Evolutionary conservation across 306 rosid species (phyloP).

Genomic region (Lotus japonicus): DNA sequence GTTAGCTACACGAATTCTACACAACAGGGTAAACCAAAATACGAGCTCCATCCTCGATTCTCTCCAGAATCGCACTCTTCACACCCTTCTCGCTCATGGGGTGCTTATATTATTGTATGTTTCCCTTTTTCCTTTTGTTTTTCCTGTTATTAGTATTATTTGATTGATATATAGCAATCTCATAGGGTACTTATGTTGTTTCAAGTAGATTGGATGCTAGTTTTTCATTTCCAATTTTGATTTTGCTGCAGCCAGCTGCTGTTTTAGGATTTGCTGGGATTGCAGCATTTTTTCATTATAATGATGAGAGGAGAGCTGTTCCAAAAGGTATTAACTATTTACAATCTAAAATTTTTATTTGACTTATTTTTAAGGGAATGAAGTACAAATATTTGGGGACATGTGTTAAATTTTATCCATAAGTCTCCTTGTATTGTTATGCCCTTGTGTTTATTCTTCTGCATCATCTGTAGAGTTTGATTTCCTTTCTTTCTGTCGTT

Average conservation of each 20-base stretch:
- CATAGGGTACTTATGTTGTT: neutral
- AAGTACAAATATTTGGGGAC: neutral
- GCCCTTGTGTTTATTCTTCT: too few relatives aligned
- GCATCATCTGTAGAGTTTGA: too few relatives aligned
- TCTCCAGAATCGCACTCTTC: slow-evolving; percentile 29
- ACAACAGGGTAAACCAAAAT: too few relatives aligned
- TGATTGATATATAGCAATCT: too few relatives aligned
- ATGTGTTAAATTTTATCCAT: neutral
- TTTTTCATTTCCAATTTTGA: neutral
- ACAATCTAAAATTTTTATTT: too few relatives aligned
- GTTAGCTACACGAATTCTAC: slow-evolving; percentile 39
- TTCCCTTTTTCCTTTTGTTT: neutral
- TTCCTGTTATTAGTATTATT: neutral
- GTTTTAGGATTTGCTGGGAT: slow-evolving; percentile 64
- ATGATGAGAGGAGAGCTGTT: too few relatives aligned
- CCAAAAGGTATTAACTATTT: too few relatives aligned
- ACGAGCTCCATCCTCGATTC: too few relatives aligned
- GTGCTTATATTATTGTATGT: slow-evolving; percentile 53
- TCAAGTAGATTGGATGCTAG: neutral
- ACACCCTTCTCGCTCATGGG: slow-evolving; percentile 47
- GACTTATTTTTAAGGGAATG: neutral
- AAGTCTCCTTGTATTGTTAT: too few relatives aligned
- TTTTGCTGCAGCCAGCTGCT: slow-evolving; percentile 58
- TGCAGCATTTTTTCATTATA: slow-evolving; percentile 55
- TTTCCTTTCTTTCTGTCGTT: neutral